These are phyloP conservation scores for Aureobasidium namibiae DNA, from an alignment of 2,329 filamentous ascomycete genomes.

Conservation along the genomic window DNA sequence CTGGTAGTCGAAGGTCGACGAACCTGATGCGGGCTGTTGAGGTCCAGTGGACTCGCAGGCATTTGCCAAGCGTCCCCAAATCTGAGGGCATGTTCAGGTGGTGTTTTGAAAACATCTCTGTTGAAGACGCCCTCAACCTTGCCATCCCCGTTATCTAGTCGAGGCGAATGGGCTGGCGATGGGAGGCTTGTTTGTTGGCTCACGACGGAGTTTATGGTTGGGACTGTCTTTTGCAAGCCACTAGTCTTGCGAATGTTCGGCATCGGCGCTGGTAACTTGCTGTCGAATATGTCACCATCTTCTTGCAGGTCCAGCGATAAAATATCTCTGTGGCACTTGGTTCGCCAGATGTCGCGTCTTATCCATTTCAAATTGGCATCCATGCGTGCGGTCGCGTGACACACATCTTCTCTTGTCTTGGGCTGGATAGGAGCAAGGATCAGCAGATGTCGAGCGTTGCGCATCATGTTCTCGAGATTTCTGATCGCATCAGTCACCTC, in stretches of 20 bases:
- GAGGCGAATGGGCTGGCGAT: neutral
- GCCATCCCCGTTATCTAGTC: constrained; percentile 16
- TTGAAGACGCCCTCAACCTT: constrained; percentile 4
- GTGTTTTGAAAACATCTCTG: constrained; percentile 37
- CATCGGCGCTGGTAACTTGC: constrained; percentile 5
- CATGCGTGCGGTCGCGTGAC: constrained; percentile 76
- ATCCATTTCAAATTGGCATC: constrained; percentile 88
- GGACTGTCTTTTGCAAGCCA: constrained; percentile 10
- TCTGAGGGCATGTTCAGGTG: constrained; percentile 31
- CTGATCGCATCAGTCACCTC: constrained; percentile 65
- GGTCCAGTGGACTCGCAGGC: constrained; percentile 25
- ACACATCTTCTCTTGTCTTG: constrained; percentile 78
- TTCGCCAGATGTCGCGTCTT: constrained; percentile 86
- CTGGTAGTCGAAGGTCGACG: constrained; percentile 28
- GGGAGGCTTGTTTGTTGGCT: neutral
- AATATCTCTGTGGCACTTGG: constrained; percentile 86
- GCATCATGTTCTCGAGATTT: constrained; percentile 71
- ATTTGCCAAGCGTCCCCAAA: constrained; percentile 22
- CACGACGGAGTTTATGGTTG: constrained; percentile 1
- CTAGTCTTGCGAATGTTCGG: neutral
- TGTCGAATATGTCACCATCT: constrained; percentile 39
- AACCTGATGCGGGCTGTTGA: constrained; percentile 23
- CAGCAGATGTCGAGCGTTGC: constrained; percentile 84
- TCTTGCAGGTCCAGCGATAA: constrained; percentile 78
- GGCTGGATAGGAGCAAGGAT: constrained; percentile 83